Evolutionary conservation across 225 moss, liverwort and hornwort genomes (phyloP), one percentile per base, ranked within the genome.

Genomic region (Polytrichum commune): DNA sequence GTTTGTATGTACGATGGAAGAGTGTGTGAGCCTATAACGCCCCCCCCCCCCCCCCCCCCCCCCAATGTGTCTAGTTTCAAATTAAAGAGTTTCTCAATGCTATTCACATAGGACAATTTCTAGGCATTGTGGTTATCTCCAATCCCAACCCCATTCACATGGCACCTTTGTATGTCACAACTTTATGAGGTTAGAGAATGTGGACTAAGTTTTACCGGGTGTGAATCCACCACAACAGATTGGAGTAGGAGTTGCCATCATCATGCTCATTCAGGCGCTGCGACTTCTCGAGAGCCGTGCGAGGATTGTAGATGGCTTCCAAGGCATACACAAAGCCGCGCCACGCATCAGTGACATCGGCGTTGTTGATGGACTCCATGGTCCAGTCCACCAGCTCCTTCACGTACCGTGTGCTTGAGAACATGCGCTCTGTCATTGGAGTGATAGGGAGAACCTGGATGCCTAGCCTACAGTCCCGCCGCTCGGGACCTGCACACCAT

Each of bases 201-300:
- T 29, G 74, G 64, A 67, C 65, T 62, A 46, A 46, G 46, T 13
- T 46, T 46, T 46, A 46, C 22, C 88, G 84, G 13, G 95, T 82
- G 74, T 93, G 90, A 65, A 96, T 91, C 96, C 96, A 96, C 96
- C 96, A 96, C 81, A 96, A 69, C 5, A 96, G 86, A 63, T 96
- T 96, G 57, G 93, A 85, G 53, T 81, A 86, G 0, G 96, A 90
- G 80, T 96, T 96, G 53, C 96, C 96, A 63, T 96, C 92, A 62
- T 96, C 96, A 28, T 93, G 90, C 53, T 33, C 89, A 5, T 60
- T 79, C 65, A 96, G 93, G 55, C 76, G 62, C 27, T 69, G 65
- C 19, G 86, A 74, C 46, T 78, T 75, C n/a, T 73, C 55, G 61
- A 84, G 81, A 7, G 93, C 93, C 20, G 87, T 69, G 0, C 33